Conservation (phyloP, 768 basidiomycete species). For the Goffeauzyma gilvescens region DNA sequence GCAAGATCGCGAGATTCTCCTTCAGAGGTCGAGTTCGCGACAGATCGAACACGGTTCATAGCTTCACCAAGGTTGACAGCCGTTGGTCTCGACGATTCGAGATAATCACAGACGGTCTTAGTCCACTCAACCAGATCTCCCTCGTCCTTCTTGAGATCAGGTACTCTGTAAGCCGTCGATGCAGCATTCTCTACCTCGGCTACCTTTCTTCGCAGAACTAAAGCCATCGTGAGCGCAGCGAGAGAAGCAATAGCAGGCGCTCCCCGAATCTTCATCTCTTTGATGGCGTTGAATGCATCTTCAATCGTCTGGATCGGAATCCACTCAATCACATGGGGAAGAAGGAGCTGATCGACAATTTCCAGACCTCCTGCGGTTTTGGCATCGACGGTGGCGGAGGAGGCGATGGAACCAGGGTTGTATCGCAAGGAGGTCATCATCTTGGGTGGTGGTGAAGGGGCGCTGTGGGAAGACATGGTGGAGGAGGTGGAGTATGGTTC, state of each 20-base stretch:
- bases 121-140: slow-evolving; percentile 42
- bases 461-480: no score
- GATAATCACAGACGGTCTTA: slow-evolving; percentile 44
- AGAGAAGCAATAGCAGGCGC: slow-evolving; percentile 90
- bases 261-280: slow-evolving; percentile 85
- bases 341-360: neutral
- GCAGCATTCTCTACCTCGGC: neutral
- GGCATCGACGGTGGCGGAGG: no score
- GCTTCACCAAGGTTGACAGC: slow-evolving; percentile 88
- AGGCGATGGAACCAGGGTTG: no score
- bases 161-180: slow-evolving; percentile 3
- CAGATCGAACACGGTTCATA: slow-evolving; percentile 47
- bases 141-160: slow-evolving; percentile 32
- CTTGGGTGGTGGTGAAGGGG: slow-evolving; percentile 14
- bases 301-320: slow-evolving; percentile 45
- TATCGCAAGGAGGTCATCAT: slow-evolving; percentile 33
- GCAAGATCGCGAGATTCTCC: slow-evolving; percentile 31
- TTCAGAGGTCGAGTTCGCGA: slow-evolving; percentile 15
- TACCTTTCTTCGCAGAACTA: slow-evolving; percentile 33
- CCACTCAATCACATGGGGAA: slow-evolving; percentile 30
- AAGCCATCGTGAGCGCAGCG: slow-evolving; percentile 58
- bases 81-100: slow-evolving; percentile 78
- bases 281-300: slow-evolving; percentile 82
- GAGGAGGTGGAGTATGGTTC: no score
- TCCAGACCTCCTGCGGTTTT: no score